These are phyloP conservation scores for Tolypocladium paradoxum DNA, from an alignment of 2,329 filamentous ascomycete genomes.

Conservation along the genomic window DNA sequence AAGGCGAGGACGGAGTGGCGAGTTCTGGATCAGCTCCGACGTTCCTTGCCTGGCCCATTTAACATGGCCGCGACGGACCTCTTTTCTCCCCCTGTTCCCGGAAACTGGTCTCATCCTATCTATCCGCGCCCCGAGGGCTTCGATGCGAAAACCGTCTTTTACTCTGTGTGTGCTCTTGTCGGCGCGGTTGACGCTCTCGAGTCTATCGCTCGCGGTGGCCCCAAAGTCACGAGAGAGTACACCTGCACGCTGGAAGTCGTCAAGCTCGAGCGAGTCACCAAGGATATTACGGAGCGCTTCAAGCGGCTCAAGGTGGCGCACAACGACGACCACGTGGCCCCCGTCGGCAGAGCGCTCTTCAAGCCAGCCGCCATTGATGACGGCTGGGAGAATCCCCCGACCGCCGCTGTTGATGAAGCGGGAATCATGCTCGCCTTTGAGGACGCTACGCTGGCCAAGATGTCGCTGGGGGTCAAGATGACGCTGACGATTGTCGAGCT, in stretches of 20 bases:
- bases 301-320: slow-evolving; percentile 25
- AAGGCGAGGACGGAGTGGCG: slow-evolving; percentile 57
- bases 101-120: slow-evolving; percentile 18
- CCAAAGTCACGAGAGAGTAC: slow-evolving; percentile 31
- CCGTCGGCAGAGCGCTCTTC: slow-evolving; percentile 34
- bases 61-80: slow-evolving; percentile 64
- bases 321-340: slow-evolving; percentile 20
- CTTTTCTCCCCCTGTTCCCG: slow-evolving; percentile 34
- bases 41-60: slow-evolving; percentile 62
- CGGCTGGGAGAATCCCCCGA: slow-evolving; percentile 29
- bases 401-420: slow-evolving; percentile 7
- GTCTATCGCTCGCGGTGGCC: slow-evolving; percentile 10
- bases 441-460: slow-evolving; percentile 35
- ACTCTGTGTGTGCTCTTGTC: slow-evolving; percentile 31
- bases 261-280: slow-evolving; percentile 33
- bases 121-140: slow-evolving; percentile 25
- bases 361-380: slow-evolving; percentile 35
- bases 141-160: slow-evolving; percentile 30
- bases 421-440: slow-evolving; percentile 55
- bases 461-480: slow-evolving; percentile 56
- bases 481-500: slow-evolving; percentile 44
- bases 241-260: slow-evolving; percentile 52
- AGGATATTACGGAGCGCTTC: slow-evolving; percentile 31
- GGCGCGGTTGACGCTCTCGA: slow-evolving; percentile 20
- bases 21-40: slow-evolving; percentile 38